Base-by-base conservation (phyloP, 345 rosid genomes). In the Raphanus raphanistrum region DNA sequence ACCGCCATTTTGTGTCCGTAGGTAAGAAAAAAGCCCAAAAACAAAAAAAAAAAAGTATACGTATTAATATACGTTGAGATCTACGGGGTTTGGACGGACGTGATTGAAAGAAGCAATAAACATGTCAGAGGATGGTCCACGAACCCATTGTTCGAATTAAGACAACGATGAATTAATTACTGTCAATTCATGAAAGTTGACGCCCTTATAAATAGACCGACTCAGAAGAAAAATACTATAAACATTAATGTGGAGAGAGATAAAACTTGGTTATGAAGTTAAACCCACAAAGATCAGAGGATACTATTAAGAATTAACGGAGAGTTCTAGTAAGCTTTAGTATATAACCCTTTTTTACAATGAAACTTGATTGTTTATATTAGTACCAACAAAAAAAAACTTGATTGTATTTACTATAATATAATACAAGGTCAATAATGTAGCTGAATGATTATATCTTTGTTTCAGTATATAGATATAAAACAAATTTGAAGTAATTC, bases 101-200 rank as follows among this genome's bases (percentile, higher is more conserved):
- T 6, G 75, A 70, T 54, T 70, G 45, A 76, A 63, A 52, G 26
- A 26, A 63, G 59, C 65, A 63, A 71, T 11, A 55, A 70, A 70
- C 58, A 63, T 77, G 80, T 70, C 80, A 70, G 76, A 66, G 63
- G 68, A 70, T 70, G 80, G 80, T 77, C 80, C 80, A 70, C 43
- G 29, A 70, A 33, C 68, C 74, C 57, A 62, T 76, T 45, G 62
- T 68, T 48, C 60, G 10, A 63, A 66, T 59, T 21, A 38, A 36
- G 68, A 33, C 69, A 72, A 33, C 38, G 17, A 75, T 59, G 27
- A 31, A 48, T 13, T 32, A 68, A 68, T 43, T 43, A 54, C 12
- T 29, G 13, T 69, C 75, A 50, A 62, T 55, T 15, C 75, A 70
- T 29, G 33, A 5, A 70, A 61, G 16, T 69, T 27, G 70, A 69